phyloP scores from a whole-genome alignment of 257 asterid genomes.

The Avicennia marina region DNA sequence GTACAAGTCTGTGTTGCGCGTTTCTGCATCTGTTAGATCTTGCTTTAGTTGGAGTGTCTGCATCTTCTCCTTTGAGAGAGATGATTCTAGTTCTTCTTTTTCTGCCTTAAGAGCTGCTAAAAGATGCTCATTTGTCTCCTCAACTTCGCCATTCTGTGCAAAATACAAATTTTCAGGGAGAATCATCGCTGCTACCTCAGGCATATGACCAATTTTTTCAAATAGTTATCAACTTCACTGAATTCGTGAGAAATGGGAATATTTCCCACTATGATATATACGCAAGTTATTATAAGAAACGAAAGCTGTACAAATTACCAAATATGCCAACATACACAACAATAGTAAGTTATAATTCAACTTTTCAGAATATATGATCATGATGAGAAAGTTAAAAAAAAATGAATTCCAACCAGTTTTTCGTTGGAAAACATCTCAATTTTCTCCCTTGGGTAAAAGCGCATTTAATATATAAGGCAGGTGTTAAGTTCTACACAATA shows the following conservation, averaged over 20 bases:
- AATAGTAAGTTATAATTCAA: too few species aligned
- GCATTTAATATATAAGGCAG: too few species aligned
- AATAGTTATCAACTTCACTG: conserved; percentile 1
- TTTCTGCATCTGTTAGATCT: conserved; percentile 66
- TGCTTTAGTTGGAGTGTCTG: conserved; percentile 61
- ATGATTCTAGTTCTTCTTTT: conserved; percentile 67
- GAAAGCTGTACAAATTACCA: neutral
- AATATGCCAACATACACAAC: too few species aligned
- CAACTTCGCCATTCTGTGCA: conserved; percentile 55
- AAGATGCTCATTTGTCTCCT: conserved; percentile 49
- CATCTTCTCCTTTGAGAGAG: conserved; percentile 69
- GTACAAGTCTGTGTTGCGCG: conserved; percentile 68
- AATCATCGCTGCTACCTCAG: conserved; percentile 8
- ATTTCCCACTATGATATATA: neutral
- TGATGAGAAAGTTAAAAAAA: too few species aligned
- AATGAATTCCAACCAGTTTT: too few species aligned
- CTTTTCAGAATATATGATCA: too few species aligned
- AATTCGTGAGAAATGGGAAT: conserved; percentile 1
- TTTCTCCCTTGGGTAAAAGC: neutral
- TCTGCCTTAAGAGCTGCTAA: conserved; percentile 57
- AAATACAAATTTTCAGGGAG: conserved; percentile 14
- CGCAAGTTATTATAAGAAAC: neutral
- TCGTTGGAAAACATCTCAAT: too few species aligned
- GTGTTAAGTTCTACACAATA: too few species aligned
- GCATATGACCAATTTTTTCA: neutral